phyloP scores from a whole-genome alignment of 2,329 filamentous ascomycete species.

The Nigrospora oryzae region DNA sequence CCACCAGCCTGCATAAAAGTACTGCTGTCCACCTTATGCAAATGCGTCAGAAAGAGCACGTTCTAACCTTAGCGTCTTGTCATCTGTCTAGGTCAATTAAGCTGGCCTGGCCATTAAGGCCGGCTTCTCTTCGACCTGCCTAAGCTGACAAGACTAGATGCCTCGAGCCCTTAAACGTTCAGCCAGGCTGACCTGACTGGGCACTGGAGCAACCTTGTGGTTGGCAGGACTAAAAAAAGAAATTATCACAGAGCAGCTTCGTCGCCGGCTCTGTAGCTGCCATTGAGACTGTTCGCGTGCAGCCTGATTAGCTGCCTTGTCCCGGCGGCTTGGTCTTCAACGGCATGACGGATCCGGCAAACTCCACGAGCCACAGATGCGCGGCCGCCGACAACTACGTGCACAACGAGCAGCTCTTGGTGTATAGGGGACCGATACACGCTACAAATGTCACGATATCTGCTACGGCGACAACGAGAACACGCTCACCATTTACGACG shows the following conservation, averaged over 20 bases:
- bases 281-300: constrained; percentile 2
- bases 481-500: constrained; percentile 42
- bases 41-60: too few relatives aligned
- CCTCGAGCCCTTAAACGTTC: constrained; percentile 25
- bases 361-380: constrained; percentile 44
- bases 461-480: constrained; percentile 50
- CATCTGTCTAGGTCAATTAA: too few relatives aligned
- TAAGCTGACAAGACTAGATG: constrained; percentile 38
- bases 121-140: constrained; percentile 54
- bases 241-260: too few relatives aligned
- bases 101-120: constrained; percentile 38
- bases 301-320: constrained; percentile 9
- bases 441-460: constrained; percentile 40
- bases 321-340: constrained; percentile 44
- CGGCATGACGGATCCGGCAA: constrained; percentile 43
- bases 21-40: too few relatives aligned
- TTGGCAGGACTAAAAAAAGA: constrained; percentile 43
- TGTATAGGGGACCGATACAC: constrained; percentile 41
- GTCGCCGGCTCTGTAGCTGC: constrained; percentile 33
- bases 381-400: constrained; percentile 47
- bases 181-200: constrained; percentile 24
- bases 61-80: too few relatives aligned
- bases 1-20: too few relatives aligned
- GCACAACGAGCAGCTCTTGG: constrained; percentile 45
- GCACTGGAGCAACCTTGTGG: constrained; percentile 17